phyloP scores from a whole-genome alignment of 2,329 filamentous ascomycete genomes.

The Paramyrothecium roridum region DNA sequence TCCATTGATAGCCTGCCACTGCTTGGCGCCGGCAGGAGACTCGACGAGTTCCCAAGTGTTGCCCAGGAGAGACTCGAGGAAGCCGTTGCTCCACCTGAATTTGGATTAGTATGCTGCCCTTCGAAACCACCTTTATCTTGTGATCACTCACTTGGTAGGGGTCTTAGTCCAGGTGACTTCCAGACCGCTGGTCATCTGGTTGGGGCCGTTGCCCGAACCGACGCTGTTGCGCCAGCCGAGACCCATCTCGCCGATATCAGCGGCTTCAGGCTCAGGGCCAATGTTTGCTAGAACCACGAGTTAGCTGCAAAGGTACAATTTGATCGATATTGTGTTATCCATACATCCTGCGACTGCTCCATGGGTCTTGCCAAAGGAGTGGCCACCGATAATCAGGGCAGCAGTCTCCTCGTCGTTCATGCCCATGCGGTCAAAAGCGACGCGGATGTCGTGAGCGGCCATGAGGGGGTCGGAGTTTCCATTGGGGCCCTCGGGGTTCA shows the following conservation, averaged over 20 bases:
- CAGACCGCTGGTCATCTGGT: conserved; percentile 73
- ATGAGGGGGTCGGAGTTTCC: conserved; percentile 67
- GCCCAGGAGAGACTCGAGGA: conserved; percentile 73
- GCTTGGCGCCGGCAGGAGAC: conserved; percentile 72
- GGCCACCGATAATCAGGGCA: conserved; percentile 74
- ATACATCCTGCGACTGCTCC: conserved; percentile 59
- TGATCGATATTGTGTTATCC: conserved; percentile 10
- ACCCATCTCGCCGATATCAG: conserved; percentile 63
- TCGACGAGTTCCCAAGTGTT: conserved; percentile 76
- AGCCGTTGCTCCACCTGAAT: conserved; percentile 63
- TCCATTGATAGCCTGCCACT: conserved; percentile 71
- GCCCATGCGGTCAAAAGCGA: conserved; percentile 74
- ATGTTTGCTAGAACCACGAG: conserved; percentile 41
- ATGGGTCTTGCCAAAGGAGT: conserved; percentile 79
- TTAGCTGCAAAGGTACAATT: not conserved
- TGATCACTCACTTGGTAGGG: conserved; percentile 51
- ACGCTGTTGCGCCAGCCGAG: conserved; percentile 69
- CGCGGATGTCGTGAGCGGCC: conserved; percentile 68
- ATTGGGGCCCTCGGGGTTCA: conserved; percentile 77
- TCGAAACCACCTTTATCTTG: no score
- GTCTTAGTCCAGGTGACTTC: conserved; percentile 79
- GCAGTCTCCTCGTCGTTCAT: conserved; percentile 84
- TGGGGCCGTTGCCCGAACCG: conserved; percentile 63
- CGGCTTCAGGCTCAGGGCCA: conserved; percentile 64
- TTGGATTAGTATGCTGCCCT: conserved; percentile 8